A percentile compares a stretch with the other conserved stretches of the same genome.
Conservation (phyloP, 1,284 basidiomycete species). For the Trametes polyzona region DNA sequence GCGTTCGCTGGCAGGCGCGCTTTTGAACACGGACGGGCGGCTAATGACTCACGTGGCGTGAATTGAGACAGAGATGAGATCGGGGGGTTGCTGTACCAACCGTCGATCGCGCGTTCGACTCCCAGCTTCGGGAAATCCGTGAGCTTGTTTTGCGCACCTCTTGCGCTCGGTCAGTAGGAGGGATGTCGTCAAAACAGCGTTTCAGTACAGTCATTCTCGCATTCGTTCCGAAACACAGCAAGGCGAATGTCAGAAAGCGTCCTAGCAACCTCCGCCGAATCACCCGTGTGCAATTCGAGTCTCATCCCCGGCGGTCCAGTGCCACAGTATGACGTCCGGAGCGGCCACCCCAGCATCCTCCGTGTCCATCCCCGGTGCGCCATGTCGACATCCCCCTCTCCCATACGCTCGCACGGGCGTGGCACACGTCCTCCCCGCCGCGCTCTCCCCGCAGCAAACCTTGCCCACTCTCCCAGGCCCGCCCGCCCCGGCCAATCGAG, state of each 20-base stretch:
- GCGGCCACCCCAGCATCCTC: too few relatives aligned
- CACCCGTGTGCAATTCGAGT: too few relatives aligned
- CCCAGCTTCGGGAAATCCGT: conserved; percentile 2
- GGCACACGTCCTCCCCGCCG: neutral
- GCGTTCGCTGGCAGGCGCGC: neutral
- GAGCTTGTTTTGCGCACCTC: neutral
- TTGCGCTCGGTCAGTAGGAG: neutral
- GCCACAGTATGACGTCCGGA: too few relatives aligned
- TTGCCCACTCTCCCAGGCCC: conserved; percentile 3
- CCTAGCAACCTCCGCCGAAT: too few relatives aligned
- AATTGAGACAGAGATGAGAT: neutral
- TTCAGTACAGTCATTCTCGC: neutral
- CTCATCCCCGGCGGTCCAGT: too few relatives aligned
- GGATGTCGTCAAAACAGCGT: neutral
- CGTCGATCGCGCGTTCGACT: conserved; percentile 1
- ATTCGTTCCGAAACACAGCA: too few relatives aligned
- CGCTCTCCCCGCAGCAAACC: conserved; percentile 4
- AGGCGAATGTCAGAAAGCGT: too few relatives aligned
- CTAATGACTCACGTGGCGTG: conserved; percentile 5
- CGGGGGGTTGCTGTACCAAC: neutral
- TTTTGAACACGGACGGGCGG: neutral
- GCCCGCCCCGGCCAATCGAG: neutral
- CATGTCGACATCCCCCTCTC: neutral
- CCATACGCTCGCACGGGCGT: conserved; percentile 6
- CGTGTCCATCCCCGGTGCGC: neutral